A percentile compares a stretch with the other conserved stretches of the same genome.
Conservation (phyloP, 1,284 basidiomycete species). For the Agroathelia rolfsii region DNA sequence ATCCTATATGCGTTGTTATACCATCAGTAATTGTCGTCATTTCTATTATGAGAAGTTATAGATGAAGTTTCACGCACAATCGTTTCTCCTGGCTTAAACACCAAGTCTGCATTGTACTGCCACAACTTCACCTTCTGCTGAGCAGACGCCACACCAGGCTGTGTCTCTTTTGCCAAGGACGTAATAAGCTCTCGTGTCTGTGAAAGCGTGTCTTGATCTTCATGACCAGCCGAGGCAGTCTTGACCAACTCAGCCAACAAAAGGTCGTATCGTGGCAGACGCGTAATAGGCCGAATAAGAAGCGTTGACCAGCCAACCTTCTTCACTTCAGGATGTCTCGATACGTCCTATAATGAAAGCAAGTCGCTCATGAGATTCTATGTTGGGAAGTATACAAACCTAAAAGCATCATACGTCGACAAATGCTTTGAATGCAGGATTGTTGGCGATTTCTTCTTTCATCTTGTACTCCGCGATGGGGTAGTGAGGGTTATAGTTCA, state of each 20-base stretch:
- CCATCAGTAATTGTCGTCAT: conserved; percentile 6
- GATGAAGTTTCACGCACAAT: conserved; percentile 46
- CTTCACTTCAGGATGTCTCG: conserved; percentile 66
- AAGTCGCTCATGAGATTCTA: conserved; percentile 2
- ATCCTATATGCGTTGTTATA: conserved; percentile 38
- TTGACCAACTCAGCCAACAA: conserved; percentile 74
- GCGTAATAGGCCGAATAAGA: conserved; percentile 81
- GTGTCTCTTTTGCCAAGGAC: conserved; percentile 72
- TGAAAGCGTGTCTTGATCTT: conserved; percentile 72
- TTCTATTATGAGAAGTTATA: not conserved
- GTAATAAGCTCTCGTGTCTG: conserved; percentile 82
- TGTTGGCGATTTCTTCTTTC: conserved; percentile 79
- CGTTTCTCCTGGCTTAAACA: conserved; percentile 70
- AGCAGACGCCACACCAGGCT: conserved; percentile 74
- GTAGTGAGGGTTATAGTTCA: conserved; percentile 89
- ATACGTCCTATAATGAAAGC: conserved; percentile 39
- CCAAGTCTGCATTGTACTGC: conserved; percentile 70
- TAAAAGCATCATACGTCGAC: conserved; percentile 53
- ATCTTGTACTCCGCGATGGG: conserved; percentile 89
- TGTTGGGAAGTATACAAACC: conserved; percentile 5
- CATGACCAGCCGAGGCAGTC: conserved; percentile 61
- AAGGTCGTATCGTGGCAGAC: conserved; percentile 82
- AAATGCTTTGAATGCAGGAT: conserved; percentile 73
- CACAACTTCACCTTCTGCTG: conserved; percentile 84
- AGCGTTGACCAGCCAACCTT: conserved; percentile 82